Evolutionary conservation across 306 rosid species (phyloP).

Genomic region (Pueraria montana): DNA sequence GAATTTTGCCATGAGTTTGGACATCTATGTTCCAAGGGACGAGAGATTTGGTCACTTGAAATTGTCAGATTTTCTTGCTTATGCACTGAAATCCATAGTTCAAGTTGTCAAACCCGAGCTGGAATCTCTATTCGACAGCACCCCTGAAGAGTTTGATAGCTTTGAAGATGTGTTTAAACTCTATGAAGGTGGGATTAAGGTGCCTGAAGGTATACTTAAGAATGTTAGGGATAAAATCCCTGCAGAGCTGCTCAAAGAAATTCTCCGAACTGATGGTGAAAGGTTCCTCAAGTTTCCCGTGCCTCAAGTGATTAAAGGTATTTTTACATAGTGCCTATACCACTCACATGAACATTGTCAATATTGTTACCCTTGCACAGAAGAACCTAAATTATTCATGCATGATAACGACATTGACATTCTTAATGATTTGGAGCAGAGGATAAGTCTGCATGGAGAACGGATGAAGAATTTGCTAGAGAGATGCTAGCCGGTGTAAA

Average conservation of each 20-base stretch:
- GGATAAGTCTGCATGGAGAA: constrained; percentile 79
- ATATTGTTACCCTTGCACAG: neutral
- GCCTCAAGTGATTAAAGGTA: constrained; percentile 91
- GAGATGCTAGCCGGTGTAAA: constrained; percentile 92
- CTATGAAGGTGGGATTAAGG: constrained; percentile 76
- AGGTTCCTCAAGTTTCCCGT: constrained; percentile 63
- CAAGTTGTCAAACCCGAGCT: constrained; percentile 76
- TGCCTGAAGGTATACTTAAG: constrained; percentile 61
- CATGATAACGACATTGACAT: constrained; percentile 33
- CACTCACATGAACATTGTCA: neutral
- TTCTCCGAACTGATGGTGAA: constrained; percentile 76
- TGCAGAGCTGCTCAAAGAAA: constrained; percentile 72
- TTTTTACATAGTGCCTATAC: neutral
- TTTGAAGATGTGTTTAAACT: constrained; percentile 69
- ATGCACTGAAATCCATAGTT: constrained; percentile 69
- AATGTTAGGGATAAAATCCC: constrained; percentile 62
- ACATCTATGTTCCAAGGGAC: constrained; percentile 86
- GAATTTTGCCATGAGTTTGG: constrained; percentile 59
- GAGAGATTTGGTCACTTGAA: constrained; percentile 87
- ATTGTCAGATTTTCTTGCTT: constrained; percentile 78
- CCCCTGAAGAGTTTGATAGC: constrained; percentile 71
- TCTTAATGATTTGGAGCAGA: constrained; percentile 62
- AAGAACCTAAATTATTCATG: neutral
- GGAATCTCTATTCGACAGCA: constrained; percentile 62
- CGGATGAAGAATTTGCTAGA: constrained; percentile 90